Conservation (phyloP, 73 alveolate species). For the Durusdinium trenchii region DNA sequence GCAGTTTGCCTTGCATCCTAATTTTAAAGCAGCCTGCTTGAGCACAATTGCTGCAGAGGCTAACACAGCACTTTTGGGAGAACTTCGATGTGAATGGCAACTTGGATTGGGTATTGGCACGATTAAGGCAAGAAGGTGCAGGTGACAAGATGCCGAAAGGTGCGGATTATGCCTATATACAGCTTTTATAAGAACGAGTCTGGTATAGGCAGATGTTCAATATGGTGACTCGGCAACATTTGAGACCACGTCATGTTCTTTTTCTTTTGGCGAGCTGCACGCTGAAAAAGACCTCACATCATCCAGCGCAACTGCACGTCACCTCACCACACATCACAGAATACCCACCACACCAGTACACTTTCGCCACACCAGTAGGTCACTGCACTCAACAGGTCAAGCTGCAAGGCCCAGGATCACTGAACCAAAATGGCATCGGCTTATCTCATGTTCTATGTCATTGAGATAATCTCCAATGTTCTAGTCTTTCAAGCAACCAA, state of each 20-base stretch:
- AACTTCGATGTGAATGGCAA: conserved; percentile 45
- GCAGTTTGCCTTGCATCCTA: background rate
- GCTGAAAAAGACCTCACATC: background rate
- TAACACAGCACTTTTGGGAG: background rate
- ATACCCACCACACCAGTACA: background rate
- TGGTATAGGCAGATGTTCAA: background rate
- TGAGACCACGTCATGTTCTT: background rate
- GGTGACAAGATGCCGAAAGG: background rate
- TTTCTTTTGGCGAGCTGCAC: background rate
- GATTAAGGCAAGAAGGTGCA: background rate
- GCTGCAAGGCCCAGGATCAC: background rate
- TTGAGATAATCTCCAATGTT: background rate
- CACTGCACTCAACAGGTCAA: background rate
- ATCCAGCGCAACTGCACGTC: too few species aligned
- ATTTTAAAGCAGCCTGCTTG: background rate
- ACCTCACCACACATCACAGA: background rate
- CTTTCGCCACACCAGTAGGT: background rate
- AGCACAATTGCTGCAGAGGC: background rate
- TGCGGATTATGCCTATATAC: background rate
- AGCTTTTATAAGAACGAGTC: background rate
- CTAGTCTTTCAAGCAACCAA: background rate
- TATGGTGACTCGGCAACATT: background rate
- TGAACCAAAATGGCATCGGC: background rate
- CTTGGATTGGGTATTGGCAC: background rate
- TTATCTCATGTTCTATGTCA: background rate